Evolutionary conservation across 768 basidiomycete species (phyloP).

Genomic region (Imleria badia): DNA sequence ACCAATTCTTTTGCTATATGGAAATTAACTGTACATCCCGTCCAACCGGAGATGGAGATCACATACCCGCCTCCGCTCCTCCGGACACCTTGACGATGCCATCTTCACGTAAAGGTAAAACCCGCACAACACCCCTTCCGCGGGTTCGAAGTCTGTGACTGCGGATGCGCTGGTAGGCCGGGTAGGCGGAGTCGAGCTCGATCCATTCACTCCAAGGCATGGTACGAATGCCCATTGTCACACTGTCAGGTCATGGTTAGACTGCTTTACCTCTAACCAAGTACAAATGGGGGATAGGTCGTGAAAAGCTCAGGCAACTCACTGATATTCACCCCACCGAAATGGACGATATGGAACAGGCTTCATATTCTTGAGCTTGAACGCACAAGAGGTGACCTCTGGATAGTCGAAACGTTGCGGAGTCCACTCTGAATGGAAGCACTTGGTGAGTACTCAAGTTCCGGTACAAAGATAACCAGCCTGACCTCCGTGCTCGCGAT

Average conservation of each 20-base stretch:
- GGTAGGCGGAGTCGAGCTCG: slow-evolving; percentile 62
- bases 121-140: slow-evolving; percentile 46
- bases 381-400: slow-evolving; percentile 39
- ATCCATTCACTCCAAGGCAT: slow-evolving; percentile 78
- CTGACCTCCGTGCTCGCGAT: slow-evolving; percentile 25
- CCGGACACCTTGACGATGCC: slow-evolving; percentile 34
- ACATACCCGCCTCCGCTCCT: slow-evolving; percentile 30
- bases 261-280: background rate
- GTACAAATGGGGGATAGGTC: background rate
- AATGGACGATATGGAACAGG: slow-evolving; percentile 68
- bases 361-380: slow-evolving; percentile 42
- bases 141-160: slow-evolving; percentile 53
- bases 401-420: slow-evolving; percentile 55
- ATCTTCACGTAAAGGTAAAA: slow-evolving; percentile 44
- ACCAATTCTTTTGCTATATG: slow-evolving; percentile 61
- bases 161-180: slow-evolving; percentile 53
- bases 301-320: slow-evolving; percentile 22
- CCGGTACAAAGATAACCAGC: background rate
- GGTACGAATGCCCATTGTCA: slow-evolving; percentile 66
- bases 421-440: slow-evolving; percentile 45
- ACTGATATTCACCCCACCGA: slow-evolving; percentile 64
- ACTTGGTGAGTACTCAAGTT: background rate
- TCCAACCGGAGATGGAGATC: background rate
- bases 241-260: slow-evolving; percentile 35
- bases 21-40: background rate